Evolutionary conservation across 768 basidiomycete species (phyloP).

Genomic region (Asterophora parasitica): DNA sequence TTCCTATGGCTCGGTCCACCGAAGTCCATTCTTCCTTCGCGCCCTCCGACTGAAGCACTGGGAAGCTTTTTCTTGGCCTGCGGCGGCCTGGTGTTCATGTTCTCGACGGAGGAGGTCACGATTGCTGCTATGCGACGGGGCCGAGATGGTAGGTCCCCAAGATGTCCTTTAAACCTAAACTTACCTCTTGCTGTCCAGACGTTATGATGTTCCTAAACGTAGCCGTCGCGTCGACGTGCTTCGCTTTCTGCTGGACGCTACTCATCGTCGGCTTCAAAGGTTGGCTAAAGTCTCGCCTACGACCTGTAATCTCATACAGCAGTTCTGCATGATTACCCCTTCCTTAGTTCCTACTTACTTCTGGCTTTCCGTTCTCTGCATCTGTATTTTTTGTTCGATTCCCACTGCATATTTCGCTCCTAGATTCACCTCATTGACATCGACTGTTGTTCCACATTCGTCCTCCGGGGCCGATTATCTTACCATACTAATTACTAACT

Average conservation of each 20-base stretch:
- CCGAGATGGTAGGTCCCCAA: constrained; percentile 58
- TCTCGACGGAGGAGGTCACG: constrained; percentile 86
- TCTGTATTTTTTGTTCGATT: constrained; percentile 1
- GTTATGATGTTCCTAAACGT: constrained; percentile 89
- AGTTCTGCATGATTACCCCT: constrained; percentile 15
- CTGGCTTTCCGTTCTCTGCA: constrained; percentile 1
- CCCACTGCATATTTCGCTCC: background rate
- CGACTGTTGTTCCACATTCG: constrained; percentile 1
- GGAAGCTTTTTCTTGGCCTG: constrained; percentile 83
- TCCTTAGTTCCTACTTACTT: background rate
- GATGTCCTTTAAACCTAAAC: background rate
- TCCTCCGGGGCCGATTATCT: background rate
- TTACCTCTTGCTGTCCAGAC: constrained; percentile 36
- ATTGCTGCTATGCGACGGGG: constrained; percentile 89
- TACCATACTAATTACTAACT: constrained; percentile 14
- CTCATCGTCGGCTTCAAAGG: constrained; percentile 76
- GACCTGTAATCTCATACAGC: constrained; percentile 26
- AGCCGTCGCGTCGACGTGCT: constrained; percentile 80
- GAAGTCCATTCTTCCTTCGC: constrained; percentile 77
- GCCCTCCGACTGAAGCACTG: constrained; percentile 90
- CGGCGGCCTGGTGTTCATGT: constrained; percentile 87
- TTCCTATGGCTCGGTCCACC: constrained; percentile 90
- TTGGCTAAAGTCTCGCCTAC: constrained; percentile 52
- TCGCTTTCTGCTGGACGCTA: constrained; percentile 83
- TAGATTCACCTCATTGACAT: background rate